phyloP scores from a whole-genome alignment of 495 filamentous ascomycete genomes.

The Neurospora discreta region DNA sequence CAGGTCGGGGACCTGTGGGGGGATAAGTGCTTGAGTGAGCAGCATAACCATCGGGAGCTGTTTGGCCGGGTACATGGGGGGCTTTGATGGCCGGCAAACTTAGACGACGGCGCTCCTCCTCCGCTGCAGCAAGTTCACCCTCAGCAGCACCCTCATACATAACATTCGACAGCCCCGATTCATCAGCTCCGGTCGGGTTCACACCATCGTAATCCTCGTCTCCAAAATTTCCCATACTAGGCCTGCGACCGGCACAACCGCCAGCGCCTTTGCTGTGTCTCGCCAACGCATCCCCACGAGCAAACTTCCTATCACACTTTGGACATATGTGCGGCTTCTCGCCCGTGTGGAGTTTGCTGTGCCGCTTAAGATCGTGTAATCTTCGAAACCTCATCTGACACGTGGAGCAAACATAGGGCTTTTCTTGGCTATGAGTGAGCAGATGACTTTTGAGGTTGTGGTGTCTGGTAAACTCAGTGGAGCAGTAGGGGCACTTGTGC shows the following conservation, averaged over 20 bases:
- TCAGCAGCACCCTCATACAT: slow-evolving; percentile 52
- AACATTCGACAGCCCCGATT: slow-evolving; percentile 69
- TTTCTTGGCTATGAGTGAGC: slow-evolving; percentile 96
- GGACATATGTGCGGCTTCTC: slow-evolving; percentile 91
- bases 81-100: slow-evolving; percentile 66
- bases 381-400: slow-evolving; percentile 85
- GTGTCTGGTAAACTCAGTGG: slow-evolving; percentile 92
- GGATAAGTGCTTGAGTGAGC: slow-evolving; percentile 62
- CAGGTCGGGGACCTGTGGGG: slow-evolving; percentile 45
- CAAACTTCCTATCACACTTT: slow-evolving; percentile 89
- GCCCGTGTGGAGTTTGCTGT: slow-evolving; percentile 92
- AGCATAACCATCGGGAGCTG: slow-evolving; percentile 27
- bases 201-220: slow-evolving; percentile 59
- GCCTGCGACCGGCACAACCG: slow-evolving; percentile 81
- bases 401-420: slow-evolving; percentile 83
- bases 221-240: slow-evolving; percentile 77
- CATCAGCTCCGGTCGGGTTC: slow-evolving; percentile 46
- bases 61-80: slow-evolving; percentile 48
- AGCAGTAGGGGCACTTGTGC: slow-evolving; percentile 92
- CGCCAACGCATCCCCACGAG: slow-evolving; percentile 87
- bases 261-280: slow-evolving; percentile 93
- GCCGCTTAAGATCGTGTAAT: slow-evolving; percentile 90
- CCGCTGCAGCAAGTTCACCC: slow-evolving; percentile 27
- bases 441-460: slow-evolving; percentile 99
- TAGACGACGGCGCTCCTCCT: slow-evolving; percentile 40